Percentiles rank a stretch among this genome's conserved stretches.
Conservation (phyloP, 176 grass and related monocot genomes). For the Phoenix roebelenii region DNA sequence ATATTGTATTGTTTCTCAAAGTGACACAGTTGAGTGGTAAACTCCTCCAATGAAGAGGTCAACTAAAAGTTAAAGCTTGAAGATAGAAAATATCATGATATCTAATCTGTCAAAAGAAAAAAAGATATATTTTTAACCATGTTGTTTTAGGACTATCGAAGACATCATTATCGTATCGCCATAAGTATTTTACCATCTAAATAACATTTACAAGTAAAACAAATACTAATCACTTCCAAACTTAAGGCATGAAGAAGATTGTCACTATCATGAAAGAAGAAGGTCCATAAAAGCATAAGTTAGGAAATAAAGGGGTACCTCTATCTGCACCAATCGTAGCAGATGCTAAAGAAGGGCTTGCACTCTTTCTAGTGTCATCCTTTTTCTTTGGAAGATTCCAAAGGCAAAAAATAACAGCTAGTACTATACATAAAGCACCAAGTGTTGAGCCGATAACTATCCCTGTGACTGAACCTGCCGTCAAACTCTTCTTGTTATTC, state of each 20-base stretch:
- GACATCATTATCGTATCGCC: too few relatives aligned
- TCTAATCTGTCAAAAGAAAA: too few relatives aligned
- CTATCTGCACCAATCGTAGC: constrained; percentile 42
- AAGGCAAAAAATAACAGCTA: constrained; percentile 52
- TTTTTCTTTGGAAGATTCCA: constrained; percentile 38
- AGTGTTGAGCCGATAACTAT: constrained; percentile 55
- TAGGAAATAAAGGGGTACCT: constrained; percentile 37
- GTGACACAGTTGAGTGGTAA: too few relatives aligned
- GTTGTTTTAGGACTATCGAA: too few relatives aligned
- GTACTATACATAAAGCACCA: constrained; percentile 35
- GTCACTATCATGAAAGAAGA: not conserved
- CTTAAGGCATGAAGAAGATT: too few relatives aligned
- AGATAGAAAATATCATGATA: not conserved
- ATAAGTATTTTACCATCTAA: too few relatives aligned
- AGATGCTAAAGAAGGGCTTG: constrained; percentile 52
- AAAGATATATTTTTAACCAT: too few relatives aligned
- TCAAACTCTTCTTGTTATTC: constrained; percentile 52
- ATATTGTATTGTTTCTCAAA: too few relatives aligned
- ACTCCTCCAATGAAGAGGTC: too few relatives aligned
- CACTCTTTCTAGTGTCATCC: constrained; percentile 43
- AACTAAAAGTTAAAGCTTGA: not conserved
- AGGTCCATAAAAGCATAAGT: not conserved
- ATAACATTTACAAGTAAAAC: too few relatives aligned
- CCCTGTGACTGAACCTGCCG: constrained; percentile 42
- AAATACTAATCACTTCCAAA: too few relatives aligned